Base-by-base conservation (phyloP, 2,329 filamentous ascomycete species). In the Pseudopithomyces maydicus region DNA sequence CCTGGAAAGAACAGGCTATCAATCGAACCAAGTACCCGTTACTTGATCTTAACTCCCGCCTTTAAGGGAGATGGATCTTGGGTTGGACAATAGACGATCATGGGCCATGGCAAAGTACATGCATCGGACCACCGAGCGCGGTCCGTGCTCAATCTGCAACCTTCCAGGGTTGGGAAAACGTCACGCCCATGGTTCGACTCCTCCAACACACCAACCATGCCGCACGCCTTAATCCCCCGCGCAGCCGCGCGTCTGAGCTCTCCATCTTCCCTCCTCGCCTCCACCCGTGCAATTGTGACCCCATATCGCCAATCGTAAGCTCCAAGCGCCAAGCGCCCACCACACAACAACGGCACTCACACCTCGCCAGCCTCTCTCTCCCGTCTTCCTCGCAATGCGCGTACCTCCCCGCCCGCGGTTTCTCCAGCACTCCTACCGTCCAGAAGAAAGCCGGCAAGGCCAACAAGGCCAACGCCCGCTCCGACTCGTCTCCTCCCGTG, bases 371-470 rank as follows among this genome's bases (percentile, higher is more conserved):
- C 42, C 42, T 44, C 42, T 38, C 20, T 14, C 49, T n/a, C 49
- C 19, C 45, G 12, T 44, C 35, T 32, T 47, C 59, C 52, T 58
- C 52, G 3, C 64, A 61, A 59, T 54, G 56, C 55, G 32, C 52
- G 33, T 50, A 15, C 22, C 58, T 50, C 33, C 3, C 54, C 32
- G 39, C 49, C 17, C 68, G 73, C 17, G 55, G 56, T 47, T 84
- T 86, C 68, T 75, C 78, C 20, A 78, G 73, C 20, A 79, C 79
- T 20, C 63, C 72, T 2, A 36, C 58, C 7, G 69, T 80, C 17
- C 69, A 72, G 47, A 86, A 86, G 62, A 86, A 85, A 68, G 81
- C 81, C 36, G 81, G 78, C 26, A 85, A 85, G 65, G 80, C 80
- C 50, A 79, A 79, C 51, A 74, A 76, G 32, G 72, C 67, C 12